Conservation (phyloP, 257 asterid species). For the Cruciata laevipes region DNA sequence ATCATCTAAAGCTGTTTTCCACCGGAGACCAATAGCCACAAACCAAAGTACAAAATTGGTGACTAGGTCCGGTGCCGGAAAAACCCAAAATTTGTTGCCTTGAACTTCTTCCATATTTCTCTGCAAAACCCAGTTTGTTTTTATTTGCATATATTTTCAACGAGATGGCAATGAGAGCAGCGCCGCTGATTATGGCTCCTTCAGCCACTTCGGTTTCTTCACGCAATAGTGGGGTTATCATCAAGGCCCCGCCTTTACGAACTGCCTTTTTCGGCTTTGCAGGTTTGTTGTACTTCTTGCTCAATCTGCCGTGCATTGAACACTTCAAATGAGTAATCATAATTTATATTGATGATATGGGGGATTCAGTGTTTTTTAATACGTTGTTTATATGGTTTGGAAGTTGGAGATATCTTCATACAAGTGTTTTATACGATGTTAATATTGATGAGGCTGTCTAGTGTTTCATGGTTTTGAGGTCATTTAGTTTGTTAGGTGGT, state of each 20-base stretch:
- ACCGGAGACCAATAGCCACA: conserved; percentile 15
- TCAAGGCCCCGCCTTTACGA: conserved; percentile 34
- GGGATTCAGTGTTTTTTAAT: neutral
- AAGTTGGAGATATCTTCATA: neutral
- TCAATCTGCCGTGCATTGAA: neutral
- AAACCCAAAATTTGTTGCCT: neutral
- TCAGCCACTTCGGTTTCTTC: conserved; percentile 47
- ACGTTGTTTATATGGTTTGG: neutral
- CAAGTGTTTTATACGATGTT: neutral
- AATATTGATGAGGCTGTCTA: neutral
- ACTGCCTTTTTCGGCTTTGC: conserved; percentile 58
- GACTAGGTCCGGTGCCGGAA: neutral
- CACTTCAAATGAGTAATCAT: neutral
- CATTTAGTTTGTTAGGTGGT: neutral
- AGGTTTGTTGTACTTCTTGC: conserved; percentile 36
- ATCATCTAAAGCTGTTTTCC: neutral
- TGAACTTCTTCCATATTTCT: neutral
- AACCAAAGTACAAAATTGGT: neutral
- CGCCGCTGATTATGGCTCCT: conserved; percentile 38
- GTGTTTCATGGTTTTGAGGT: neutral
- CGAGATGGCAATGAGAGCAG: conserved; percentile 54
- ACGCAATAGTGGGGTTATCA: conserved; percentile 31
- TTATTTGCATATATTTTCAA: neutral
- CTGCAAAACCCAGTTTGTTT: neutral
- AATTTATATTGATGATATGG: too few relatives aligned